Evolutionary conservation across 2,329 filamentous ascomycete genomes (phyloP), one percentile per base, ranked within the genome.

Genomic region (Pseudopithomyces chartarum): DNA sequence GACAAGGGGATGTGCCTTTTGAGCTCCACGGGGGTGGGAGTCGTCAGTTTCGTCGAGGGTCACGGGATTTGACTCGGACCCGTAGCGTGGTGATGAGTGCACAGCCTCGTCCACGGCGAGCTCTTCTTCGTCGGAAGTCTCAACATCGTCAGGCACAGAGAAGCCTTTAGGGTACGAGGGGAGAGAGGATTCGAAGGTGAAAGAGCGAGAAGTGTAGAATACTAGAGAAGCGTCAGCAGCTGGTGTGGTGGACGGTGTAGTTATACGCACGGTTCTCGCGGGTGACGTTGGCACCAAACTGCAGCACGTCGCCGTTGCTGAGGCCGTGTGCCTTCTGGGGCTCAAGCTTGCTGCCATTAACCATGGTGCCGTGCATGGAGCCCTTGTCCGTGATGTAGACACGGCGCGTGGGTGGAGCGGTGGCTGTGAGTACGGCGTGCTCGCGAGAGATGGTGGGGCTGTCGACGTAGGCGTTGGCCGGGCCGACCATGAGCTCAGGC

Each of bases 371-470:
- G 67, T 89, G 86, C 80, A 87, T 86, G 8, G 85, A 88, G 33
- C 79, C 80, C 17, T 76, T 75, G 65, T 89, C 86, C 56, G 73
- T 76, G 57, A 89, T 76, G 50, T 76, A 80, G 44, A 86, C 71
- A 8, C 57, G 58, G 23, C 69, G 63, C 11, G 47, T 36, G 26
- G 65, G 62, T 33, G 51, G 49, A 52, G 29, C 45, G 11, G 59
- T 46, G 40, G 62, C 62, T 2, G 66, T 71, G 36, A 80, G 62
- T 51, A 83, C 74, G 15, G 89, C 90, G 74, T 92, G 89, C 11
- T 84, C 71, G 43, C 89, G 81, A 22, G 88, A 91, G 80, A 92
- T 88, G 34, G 91, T 88, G 0, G 88, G 85, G 55, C 85, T 89
- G 61, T 90, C 84, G 56, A 91, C 89, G 81, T 82, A 90, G 15